Percentiles rank a stretch among this genome's conserved stretches.
Conservation (phyloP, 495 filamentous ascomycete species). For the Xylaria scruposa region DNA sequence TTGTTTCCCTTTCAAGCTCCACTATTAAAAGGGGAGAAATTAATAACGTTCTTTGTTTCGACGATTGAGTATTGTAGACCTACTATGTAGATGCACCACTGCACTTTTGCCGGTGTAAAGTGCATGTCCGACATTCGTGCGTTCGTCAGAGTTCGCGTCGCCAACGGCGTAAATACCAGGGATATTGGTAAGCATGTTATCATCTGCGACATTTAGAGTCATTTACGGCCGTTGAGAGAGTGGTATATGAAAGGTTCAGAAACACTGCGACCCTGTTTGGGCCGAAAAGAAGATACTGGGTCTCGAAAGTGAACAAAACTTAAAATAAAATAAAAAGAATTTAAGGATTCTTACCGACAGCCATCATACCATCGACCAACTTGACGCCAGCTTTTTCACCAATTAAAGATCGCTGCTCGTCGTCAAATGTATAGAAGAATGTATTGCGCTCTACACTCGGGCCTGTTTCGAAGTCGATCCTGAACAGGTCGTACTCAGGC, state of each 20-base stretch:
- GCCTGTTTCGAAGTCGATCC: constrained; percentile 58
- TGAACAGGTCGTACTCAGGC: constrained; percentile 56
- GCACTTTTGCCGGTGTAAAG: constrained; percentile 63
- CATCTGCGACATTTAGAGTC: constrained; percentile 23
- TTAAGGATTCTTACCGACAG: constrained; percentile 30
- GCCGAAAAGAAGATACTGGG: too few relatives aligned
- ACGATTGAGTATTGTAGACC: constrained; percentile 26
- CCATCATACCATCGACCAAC: constrained; percentile 53
- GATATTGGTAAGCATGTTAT: constrained; percentile 51
- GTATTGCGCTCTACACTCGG: constrained; percentile 49
- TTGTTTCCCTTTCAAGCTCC: constrained; percentile 1
- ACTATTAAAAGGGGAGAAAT: not conserved
- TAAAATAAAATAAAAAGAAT: too few relatives aligned
- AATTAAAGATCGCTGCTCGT: constrained; percentile 48
- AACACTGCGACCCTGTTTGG: too few relatives aligned
- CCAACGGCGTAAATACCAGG: constrained; percentile 61
- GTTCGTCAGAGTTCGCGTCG: constrained; percentile 61
- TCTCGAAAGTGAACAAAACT: too few relatives aligned
- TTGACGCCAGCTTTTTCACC: constrained; percentile 48
- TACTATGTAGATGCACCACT: constrained; percentile 61
- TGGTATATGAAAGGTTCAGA: too few relatives aligned
- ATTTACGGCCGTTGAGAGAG: too few relatives aligned
- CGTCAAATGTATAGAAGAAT: constrained; percentile 56
- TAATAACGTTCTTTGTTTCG: not conserved
- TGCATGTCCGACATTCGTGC: constrained; percentile 65